phyloP scores from a whole-genome alignment of 228 moss, liverwort and hornwort species.

The Sphagnum fallax region DNA sequence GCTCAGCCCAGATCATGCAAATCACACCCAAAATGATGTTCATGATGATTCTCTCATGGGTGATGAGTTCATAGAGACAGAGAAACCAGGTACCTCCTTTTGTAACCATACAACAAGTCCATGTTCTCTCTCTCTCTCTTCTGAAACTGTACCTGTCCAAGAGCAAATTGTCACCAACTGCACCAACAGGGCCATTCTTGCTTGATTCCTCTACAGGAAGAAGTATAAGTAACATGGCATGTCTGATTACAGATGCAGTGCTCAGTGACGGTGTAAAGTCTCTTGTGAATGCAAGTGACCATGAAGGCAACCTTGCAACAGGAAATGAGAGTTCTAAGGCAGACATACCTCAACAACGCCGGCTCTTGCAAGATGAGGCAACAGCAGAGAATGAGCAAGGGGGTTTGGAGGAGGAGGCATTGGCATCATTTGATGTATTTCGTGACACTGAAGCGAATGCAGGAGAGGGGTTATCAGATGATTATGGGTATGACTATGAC shows the following conservation, averaged over 20 bases:
- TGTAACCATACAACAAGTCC: too few relatives aligned
- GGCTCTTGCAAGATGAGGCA: conserved; percentile 29
- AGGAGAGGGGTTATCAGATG: conserved; percentile 85
- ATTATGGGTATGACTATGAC: conserved; percentile 93
- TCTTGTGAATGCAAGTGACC: too few relatives aligned
- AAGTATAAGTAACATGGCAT: too few relatives aligned
- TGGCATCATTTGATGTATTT: conserved; percentile 69
- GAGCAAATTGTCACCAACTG: too few relatives aligned
- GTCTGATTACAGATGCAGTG: too few relatives aligned
- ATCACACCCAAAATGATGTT: conserved; percentile 79
- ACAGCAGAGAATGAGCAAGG: conserved; percentile 69
- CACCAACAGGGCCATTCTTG: too few relatives aligned
- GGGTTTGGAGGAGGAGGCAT: conserved; percentile 67
- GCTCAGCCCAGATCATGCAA: conserved; percentile 71
- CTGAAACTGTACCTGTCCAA: too few relatives aligned
- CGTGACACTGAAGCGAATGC: conserved; percentile 70
- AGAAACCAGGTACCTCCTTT: background rate
- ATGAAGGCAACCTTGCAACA: too few relatives aligned
- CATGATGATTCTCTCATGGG: conserved; percentile 48
- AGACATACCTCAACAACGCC: conserved; percentile 20
- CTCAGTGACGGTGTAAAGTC: too few relatives aligned
- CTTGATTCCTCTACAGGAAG: too few relatives aligned
- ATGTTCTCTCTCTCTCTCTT: too few relatives aligned
- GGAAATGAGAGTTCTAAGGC: too few relatives aligned
- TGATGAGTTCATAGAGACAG: background rate